These are phyloP conservation scores for Debaryomycetaceae sp. DNA, from an alignment of 1,139 yeast species.

Conservation along the genomic window DNA sequence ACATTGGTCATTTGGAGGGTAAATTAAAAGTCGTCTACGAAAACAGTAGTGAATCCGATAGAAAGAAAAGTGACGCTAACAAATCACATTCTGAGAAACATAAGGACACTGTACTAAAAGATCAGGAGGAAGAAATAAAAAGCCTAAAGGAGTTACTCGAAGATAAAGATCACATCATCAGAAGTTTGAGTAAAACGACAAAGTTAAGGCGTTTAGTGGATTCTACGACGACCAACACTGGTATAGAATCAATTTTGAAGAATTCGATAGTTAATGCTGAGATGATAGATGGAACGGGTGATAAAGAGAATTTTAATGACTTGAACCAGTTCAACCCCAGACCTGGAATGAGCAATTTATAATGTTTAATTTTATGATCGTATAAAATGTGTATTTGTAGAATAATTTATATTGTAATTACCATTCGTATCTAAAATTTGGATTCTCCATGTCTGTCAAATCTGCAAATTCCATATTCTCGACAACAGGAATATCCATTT, in stretches of 20 bases:
- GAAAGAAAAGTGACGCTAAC: constrained; percentile 7
- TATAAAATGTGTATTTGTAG: neutral
- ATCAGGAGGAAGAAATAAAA: constrained; percentile 66
- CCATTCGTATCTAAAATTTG: constrained; percentile 9
- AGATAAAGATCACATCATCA: constrained; percentile 74
- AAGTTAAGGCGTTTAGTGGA: constrained; percentile 49
- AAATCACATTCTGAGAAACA: constrained; percentile 10
- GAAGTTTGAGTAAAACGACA: constrained; percentile 62
- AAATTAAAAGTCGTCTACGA: constrained; percentile 39
- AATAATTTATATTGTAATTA: neutral
- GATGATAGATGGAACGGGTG: constrained; percentile 6
- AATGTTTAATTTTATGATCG: neutral
- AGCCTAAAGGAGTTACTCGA: constrained; percentile 60
- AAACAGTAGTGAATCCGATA: constrained; percentile 6
- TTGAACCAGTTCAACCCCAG: constrained; percentile 19
- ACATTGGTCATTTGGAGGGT: constrained; percentile 59
- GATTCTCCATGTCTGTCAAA: constrained; percentile 17
- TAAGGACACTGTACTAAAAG: constrained; percentile 36
- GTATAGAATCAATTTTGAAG: neutral
- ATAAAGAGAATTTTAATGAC: constrained; percentile 14
- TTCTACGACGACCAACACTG: constrained; percentile 11
- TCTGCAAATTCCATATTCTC: constrained; percentile 15
- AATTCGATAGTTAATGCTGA: neutral
- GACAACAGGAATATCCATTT: constrained; percentile 3
- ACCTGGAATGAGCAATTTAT: neutral